Evolutionary conservation across 768 basidiomycete species (phyloP).

Genomic region (Strobilomyces dryophilus): DNA sequence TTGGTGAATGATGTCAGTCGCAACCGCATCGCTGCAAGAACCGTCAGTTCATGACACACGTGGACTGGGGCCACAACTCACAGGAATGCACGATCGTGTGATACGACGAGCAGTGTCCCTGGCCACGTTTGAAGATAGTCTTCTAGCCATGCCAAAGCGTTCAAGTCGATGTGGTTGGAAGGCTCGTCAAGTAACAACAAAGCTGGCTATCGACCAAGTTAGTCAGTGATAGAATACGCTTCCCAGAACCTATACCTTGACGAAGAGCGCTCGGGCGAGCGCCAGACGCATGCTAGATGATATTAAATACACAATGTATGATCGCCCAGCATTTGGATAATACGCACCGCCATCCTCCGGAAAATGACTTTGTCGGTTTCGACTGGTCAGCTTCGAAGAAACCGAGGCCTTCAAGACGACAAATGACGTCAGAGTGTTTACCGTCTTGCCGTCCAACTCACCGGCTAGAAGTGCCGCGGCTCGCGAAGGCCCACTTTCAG

Average conservation of each 20-base stretch:
- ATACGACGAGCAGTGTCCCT: conserved; percentile 91
- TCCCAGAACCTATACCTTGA: conserved; percentile 54
- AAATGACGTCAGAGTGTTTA: background rate
- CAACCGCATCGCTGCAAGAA: conserved; percentile 74
- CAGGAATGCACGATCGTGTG: conserved; percentile 97
- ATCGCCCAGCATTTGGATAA: background rate
- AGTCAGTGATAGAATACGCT: conserved; percentile 2
- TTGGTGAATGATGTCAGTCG: conserved; percentile 97
- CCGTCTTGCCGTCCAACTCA: conserved; percentile 23
- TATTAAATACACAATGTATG: background rate
- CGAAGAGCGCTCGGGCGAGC: conserved; percentile 91
- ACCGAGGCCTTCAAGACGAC: conserved; percentile 63
- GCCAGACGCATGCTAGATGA: conserved; percentile 85
- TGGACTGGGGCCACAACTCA: conserved; percentile 40
- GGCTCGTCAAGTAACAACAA: conserved; percentile 88
- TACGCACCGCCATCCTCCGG: conserved; percentile 88
- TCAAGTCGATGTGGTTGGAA: conserved; percentile 96
- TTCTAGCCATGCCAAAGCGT: conserved; percentile 96
- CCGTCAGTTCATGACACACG: background rate
- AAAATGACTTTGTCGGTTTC: conserved; percentile 79
- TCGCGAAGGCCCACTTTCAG: conserved; percentile 92
- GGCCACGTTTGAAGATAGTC: conserved; percentile 96
- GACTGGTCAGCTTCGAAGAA: conserved; percentile 88
- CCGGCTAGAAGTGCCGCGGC: conserved; percentile 88
- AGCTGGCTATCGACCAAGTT: conserved; percentile 45